Evolutionary conservation across 1,284 basidiomycete genomes (phyloP).

Genomic region (Sporisorium reilianum): DNA sequence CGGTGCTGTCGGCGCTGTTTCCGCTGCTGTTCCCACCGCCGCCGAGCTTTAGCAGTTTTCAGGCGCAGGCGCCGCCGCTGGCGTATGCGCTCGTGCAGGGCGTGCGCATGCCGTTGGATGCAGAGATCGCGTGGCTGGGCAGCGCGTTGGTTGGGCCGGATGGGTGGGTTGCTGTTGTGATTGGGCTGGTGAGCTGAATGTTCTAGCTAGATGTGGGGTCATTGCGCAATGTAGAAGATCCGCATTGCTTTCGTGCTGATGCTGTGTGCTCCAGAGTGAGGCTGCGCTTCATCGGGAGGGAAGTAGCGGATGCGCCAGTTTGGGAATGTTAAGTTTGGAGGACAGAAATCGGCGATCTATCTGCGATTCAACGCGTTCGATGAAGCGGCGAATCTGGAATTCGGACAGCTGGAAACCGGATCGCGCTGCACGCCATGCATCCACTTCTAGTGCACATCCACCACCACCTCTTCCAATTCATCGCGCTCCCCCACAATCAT

Average conservation of each 20-base stretch:
- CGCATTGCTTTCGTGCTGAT: background rate
- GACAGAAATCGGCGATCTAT: constrained; percentile 16
- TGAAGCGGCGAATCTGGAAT: background rate
- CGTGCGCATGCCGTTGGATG: constrained; percentile 83
- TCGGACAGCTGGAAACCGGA: background rate
- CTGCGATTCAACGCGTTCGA: background rate
- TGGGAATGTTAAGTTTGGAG: background rate
- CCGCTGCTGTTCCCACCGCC: constrained; percentile 72
- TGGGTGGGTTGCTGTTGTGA: constrained; percentile 76
- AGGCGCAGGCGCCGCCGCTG: constrained; percentile 63
- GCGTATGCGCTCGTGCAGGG: constrained; percentile 83
- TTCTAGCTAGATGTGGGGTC: background rate
- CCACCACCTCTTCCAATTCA: background rate
- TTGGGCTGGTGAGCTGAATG: constrained; percentile 25
- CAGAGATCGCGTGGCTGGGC: constrained; percentile 92
- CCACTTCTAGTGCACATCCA: constrained; percentile 1
- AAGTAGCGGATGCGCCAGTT: background rate
- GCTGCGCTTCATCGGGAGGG: background rate
- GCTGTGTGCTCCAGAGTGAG: too few species aligned
- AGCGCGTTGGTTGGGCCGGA: constrained; percentile 90
- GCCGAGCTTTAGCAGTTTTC: constrained; percentile 51
- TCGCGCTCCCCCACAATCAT: constrained; percentile 5
- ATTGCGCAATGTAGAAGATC: background rate
- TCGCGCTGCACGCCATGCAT: constrained; percentile 20
- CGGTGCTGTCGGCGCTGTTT: constrained; percentile 70